Evolutionary conservation across 2,329 filamentous ascomycete species (phyloP).

Genomic region (Sporothrix pallida): DNA sequence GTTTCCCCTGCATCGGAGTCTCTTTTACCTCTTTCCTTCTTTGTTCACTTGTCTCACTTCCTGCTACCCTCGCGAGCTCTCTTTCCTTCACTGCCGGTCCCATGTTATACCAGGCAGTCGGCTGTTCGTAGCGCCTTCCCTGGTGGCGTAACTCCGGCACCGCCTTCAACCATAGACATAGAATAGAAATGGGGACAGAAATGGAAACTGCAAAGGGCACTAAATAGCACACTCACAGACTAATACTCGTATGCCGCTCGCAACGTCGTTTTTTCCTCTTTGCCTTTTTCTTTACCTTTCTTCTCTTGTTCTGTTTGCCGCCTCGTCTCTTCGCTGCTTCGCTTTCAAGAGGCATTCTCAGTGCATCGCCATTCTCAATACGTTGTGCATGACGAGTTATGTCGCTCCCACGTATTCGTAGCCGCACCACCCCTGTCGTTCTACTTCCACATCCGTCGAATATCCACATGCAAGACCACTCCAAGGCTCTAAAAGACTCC

Average conservation of each 20-base stretch:
- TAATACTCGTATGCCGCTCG: not conserved
- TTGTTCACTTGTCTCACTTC: constrained; percentile 20
- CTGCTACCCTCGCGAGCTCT: not conserved
- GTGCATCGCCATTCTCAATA: not conserved
- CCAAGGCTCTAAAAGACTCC: not conserved
- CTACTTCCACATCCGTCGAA: not conserved
- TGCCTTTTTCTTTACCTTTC: not conserved
- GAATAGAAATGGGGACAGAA: not conserved
- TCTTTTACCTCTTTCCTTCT: not conserved
- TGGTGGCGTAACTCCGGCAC: constrained; percentile 8
- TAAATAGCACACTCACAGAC: not conserved
- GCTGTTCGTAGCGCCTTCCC: constrained; percentile 14
- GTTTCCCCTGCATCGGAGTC: not conserved
- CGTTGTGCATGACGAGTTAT: too few species aligned
- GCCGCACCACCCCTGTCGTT: not conserved
- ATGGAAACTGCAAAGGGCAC: not conserved
- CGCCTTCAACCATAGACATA: not conserved
- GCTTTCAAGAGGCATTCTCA: not conserved
- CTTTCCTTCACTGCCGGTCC: not conserved
- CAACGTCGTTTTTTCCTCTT: not conserved
- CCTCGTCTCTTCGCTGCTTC: constrained; percentile 4
- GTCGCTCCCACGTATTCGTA: constrained; percentile 1
- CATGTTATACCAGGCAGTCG: constrained; percentile 15
- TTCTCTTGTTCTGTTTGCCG: not conserved
- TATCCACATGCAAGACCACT: not conserved